Evolutionary conservation across 805 yeast species (phyloP), one percentile per base, ranked within the genome.

Genomic region (Candida insectorum): DNA sequence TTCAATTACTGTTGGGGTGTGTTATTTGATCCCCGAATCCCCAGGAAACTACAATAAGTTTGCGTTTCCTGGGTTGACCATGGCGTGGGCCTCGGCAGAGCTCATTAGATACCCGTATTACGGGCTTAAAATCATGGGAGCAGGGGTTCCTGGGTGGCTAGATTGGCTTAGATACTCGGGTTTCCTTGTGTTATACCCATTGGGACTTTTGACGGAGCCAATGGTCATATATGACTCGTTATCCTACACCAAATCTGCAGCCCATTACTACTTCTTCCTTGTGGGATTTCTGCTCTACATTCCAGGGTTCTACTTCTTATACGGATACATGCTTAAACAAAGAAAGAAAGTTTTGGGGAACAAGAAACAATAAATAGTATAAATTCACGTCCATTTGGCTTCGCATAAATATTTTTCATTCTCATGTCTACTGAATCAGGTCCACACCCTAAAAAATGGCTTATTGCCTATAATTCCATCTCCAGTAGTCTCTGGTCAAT

Each of bases 401-500:
- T n/a, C n/a, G n/a, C n/a, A n/a, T n/a, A n/a, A n/a, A n/a, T 6
- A 24, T 24, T 24, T 24, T 24, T 24, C 26, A 24, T n/a, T n/a
- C n/a, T n/a, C n/a, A 24, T 24, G 26, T 9, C 26, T 8, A 20
- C 23, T 8, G n/a, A n/a, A n/a, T n/a, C n/a, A 9, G 26, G 24
- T 24, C 24, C 41, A 4, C 45, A 41, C 26, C 54, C 56, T 9
- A 54, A 61, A 27, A 56, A 48, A 41, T 65, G 67, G 66, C 55
- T 66, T 32, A 51, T 65, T 33, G 58, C 69, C 14, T 66, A 65
- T 45, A 67, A 67, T 42, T 58, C 69, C 20, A 48, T 65, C 28
- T 64, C 71, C 9, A 56, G 69, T 3, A 60, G 68, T 11, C 52
- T 64, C 27, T 67, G 73, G 73, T 46, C 64, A 27, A 49, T 65